Base-by-base conservation (phyloP, 768 basidiomycete genomes). In the Amanita pallidorosea region DNA sequence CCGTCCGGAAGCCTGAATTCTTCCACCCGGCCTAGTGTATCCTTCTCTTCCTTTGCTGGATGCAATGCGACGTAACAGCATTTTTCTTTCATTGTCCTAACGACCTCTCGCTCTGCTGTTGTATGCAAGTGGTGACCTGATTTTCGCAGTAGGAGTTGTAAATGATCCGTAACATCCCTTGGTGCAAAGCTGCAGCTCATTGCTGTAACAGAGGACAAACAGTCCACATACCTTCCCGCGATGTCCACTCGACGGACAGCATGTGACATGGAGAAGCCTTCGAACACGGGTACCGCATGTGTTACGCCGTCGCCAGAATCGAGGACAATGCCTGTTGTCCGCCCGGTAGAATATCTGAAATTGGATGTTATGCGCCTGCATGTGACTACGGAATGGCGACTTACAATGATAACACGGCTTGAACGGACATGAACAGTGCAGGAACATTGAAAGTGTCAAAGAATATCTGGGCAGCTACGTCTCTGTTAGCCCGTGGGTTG, bases 401-500 rank as follows among this genome's bases (percentile, higher is more conserved):
- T 64, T 63, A 97, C 93, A 99, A 70, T 55, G 93, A 92, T 45
- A 99, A 72, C 17, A 99, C 95, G 18, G 96, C 96, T 68, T 99
- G 96, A 3, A 99, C 91, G 38, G 92, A 94, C 34, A 86, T 93
- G 69, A 91, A 97, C 51, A 99, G 70, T 4, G 96, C 96, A 27
- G 96, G 96, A 27, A 97, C 96, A 64, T 99, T 99, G 80, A 98
- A 99, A 11, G 96, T 98, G 63, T 99, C 96, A 66, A 98, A 99
- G 70, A 99, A 95, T 68, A 98, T 96, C 69, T 97, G 94, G 7
- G 96, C 95, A 12, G 94, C 93, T 38, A 92, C 79, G 65, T 98
- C 96, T 55, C 96, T 82, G 69, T 99, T 98, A 63, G 82, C 85
- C 61, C 94, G 81, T 54, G 96, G 96, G 67, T 99, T 99, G 56